These are phyloP conservation scores for Hemerocallis citrina DNA, from an alignment of 106 monocot species.

Conservation along the genomic window DNA sequence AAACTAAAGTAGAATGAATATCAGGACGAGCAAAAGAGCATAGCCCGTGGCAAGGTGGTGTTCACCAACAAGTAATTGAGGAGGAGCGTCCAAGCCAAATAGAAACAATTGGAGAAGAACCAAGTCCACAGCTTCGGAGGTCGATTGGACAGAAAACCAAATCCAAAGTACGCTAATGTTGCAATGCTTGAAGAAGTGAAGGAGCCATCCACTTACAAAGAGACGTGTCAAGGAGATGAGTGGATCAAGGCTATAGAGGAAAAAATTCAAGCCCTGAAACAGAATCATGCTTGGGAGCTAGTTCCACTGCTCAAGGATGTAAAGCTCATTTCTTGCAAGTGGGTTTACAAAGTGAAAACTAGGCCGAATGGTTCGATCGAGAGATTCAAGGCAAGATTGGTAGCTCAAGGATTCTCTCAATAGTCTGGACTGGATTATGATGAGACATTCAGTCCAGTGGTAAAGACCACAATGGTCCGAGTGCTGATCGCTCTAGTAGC, in stretches of 20 bases:
- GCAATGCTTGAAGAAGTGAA: not conserved
- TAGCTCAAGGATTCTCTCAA: no score
- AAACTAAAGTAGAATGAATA: no score
- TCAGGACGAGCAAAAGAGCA: no score
- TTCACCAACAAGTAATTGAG: not conserved
- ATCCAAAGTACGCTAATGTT: not conserved
- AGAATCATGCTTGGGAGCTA: not conserved
- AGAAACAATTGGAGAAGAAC: not conserved
- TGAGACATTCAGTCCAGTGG: conserved; percentile 20
- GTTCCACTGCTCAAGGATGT: no score
- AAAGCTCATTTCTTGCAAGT: no score
- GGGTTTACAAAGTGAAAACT: no score
- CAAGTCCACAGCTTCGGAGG: not conserved
- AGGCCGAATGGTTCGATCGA: no score
- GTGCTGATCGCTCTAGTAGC: no score
- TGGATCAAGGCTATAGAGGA: not conserved
- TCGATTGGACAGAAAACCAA: not conserved
- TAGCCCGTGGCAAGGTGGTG: not conserved
- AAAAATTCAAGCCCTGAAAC: not conserved
- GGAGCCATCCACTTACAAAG: not conserved
- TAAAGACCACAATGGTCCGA: no score
- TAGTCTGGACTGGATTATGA: conserved; percentile 1
- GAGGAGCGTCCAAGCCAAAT: not conserved
- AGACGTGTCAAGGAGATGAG: not conserved
- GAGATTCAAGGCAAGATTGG: no score